These are phyloP conservation scores for Myxozyma neotropica DNA, from an alignment of 805 yeast species.

Conservation along the genomic window DNA sequence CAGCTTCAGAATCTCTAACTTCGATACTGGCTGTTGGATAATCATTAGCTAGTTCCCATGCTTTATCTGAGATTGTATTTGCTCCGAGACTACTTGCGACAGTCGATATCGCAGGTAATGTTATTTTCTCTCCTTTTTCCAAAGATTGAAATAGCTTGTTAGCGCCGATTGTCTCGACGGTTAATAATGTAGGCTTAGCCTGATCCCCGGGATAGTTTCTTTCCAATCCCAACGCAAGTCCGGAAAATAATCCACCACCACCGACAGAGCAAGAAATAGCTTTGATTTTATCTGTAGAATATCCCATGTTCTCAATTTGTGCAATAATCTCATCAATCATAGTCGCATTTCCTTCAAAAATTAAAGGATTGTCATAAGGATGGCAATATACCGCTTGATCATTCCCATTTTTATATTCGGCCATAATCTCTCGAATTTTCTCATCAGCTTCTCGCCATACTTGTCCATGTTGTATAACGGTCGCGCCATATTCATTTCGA, in stretches of 20 bases:
- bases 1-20: slow-evolving; percentile 59
- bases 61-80: slow-evolving; percentile 54
- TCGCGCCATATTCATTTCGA: slow-evolving; percentile 51
- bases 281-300: slow-evolving; percentile 50
- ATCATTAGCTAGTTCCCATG: slow-evolving; percentile 50
- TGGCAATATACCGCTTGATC: slow-evolving; percentile 87
- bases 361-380: slow-evolving; percentile 90
- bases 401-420: slow-evolving; percentile 46
- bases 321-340: slow-evolving; percentile 83
- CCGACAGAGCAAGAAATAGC: slow-evolving; percentile 93
- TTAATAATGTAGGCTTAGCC: slow-evolving; percentile 43
- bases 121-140: slow-evolving; percentile 49
- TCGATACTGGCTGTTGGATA: slow-evolving; percentile 50
- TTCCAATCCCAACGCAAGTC: slow-evolving; percentile 81
- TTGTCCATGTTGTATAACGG: slow-evolving; percentile 66
- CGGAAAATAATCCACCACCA: slow-evolving; percentile 93
- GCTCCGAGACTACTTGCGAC: slow-evolving; percentile 70
- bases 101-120: slow-evolving; percentile 50
- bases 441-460: slow-evolving; percentile 77
- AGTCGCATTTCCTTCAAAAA: slow-evolving; percentile 95
- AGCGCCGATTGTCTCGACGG: slow-evolving; percentile 65
- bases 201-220: slow-evolving; percentile 46
- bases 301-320: slow-evolving; percentile 63
- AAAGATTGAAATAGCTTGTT: slow-evolving; percentile 60
- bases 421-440: slow-evolving; percentile 75